Evolutionary conservation across 352 stramenopile species (phyloP).

Genomic region (Pythium aquatile): DNA sequence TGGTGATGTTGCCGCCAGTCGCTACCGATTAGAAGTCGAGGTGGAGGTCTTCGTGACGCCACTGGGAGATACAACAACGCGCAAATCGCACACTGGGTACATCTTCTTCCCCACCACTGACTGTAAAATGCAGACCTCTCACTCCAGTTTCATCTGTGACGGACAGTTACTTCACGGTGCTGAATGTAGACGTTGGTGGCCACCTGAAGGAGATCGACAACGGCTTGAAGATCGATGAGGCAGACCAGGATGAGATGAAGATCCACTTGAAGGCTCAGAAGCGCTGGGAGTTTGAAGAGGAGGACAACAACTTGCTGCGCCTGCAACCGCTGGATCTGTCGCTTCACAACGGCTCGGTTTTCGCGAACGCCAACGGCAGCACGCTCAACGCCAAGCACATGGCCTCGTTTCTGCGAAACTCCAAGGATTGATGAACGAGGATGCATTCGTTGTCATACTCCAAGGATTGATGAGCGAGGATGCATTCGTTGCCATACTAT

Average conservation of each 20-base stretch:
- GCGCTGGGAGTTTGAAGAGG: slow-evolving; percentile 53
- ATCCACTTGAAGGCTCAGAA: slow-evolving; percentile 58
- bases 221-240: slow-evolving; percentile 45
- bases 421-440: slow-evolving; percentile 4
- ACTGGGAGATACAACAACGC: slow-evolving; percentile 29
- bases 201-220: slow-evolving; percentile 45
- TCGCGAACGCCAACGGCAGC: background rate
- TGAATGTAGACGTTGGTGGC: slow-evolving; percentile 47
- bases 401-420: slow-evolving; percentile 11
- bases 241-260: slow-evolving; percentile 48
- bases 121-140: background rate
- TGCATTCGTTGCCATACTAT: background rate
- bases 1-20: slow-evolving; percentile 22
- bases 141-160: background rate
- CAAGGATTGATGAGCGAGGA: slow-evolving; percentile 1
- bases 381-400: slow-evolving; percentile 10
- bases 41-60: slow-evolving; percentile 60
- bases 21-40: slow-evolving; percentile 57
- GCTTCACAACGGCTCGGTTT: slow-evolving; percentile 1
- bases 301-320: slow-evolving; percentile 30
- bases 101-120: background rate
- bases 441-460: background rate
- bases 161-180: slow-evolving; percentile 43
- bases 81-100: slow-evolving; percentile 58
- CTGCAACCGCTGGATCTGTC: slow-evolving; percentile 19